Conservation (phyloP, 1,284 basidiomycete species). For the Pseudozyma sp. region DNA sequence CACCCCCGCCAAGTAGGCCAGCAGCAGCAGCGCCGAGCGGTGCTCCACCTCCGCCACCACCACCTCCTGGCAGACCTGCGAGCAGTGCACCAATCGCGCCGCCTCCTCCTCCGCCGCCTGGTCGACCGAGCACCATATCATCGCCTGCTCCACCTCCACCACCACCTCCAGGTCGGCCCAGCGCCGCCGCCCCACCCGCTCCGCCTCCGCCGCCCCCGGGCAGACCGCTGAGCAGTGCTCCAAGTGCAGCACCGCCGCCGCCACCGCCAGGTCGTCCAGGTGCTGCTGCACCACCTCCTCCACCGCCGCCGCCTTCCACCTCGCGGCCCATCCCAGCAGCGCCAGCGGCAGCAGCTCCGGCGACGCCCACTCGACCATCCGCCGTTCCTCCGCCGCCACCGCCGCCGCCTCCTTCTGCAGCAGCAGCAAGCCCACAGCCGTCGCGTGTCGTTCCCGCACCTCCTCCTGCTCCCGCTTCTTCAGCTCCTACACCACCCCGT, state of each 20-base stretch:
- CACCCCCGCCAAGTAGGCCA: constrained; percentile 44
- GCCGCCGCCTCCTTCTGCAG: constrained; percentile 8
- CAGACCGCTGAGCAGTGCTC: constrained; percentile 10
- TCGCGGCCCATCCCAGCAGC: constrained; percentile 16
- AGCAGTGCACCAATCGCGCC: constrained; percentile 20
- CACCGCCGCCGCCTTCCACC: constrained; percentile 13
- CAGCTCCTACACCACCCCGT: constrained; percentile 71
- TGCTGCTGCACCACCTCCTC: constrained; percentile 17
- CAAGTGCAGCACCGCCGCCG: constrained; percentile 8
- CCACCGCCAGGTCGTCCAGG: constrained; percentile 15
- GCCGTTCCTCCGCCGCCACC: constrained; percentile 24
- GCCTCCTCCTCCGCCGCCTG: constrained; percentile 38
- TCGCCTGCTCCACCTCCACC: constrained; percentile 34
- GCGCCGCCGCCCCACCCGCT: neutral
- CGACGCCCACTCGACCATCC: constrained; percentile 22
- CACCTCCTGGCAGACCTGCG: constrained; percentile 23
- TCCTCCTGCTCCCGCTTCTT: constrained; percentile 22
- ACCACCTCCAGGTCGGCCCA: constrained; percentile 24
- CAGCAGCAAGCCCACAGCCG: constrained; percentile 15
- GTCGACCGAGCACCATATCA: constrained; percentile 27
- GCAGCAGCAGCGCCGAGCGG: constrained; percentile 24
- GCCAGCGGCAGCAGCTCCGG: constrained; percentile 13
- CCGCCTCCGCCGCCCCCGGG: constrained; percentile 28
- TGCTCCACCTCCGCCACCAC: constrained; percentile 31
- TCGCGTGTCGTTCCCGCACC: constrained; percentile 27